Conservation (phyloP, 1,284 basidiomycete genomes). For the Trametes polyzona region DNA sequence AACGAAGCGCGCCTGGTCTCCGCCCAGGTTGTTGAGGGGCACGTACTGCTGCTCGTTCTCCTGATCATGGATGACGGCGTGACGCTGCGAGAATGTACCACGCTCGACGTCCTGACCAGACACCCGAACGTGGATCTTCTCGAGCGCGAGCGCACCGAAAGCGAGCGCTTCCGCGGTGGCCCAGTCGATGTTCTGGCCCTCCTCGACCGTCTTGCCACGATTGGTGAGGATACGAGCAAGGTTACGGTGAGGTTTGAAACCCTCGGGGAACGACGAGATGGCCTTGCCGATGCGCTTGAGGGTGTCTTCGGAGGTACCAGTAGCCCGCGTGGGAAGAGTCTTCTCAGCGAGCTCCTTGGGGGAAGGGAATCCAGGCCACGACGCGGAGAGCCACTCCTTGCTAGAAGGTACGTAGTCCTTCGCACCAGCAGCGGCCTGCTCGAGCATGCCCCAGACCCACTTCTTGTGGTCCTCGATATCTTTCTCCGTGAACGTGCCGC, state of each 20-base stretch:
- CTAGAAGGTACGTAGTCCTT: conserved; percentile 95
- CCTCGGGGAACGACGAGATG: conserved; percentile 84
- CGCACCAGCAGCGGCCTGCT: conserved; percentile 87
- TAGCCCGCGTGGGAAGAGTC: conserved; percentile 87
- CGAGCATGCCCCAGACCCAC: conserved; percentile 99
- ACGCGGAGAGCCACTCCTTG: conserved; percentile 97
- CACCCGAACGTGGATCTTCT: conserved; percentile 93
- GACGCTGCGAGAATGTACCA: conserved; percentile 99
- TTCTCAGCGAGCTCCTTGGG: conserved; percentile 95
- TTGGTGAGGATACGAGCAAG: conserved; percentile 90
- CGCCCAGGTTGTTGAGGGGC: conserved; percentile 87
- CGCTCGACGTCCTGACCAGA: conserved; percentile 99
- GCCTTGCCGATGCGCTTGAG: conserved; percentile 87
- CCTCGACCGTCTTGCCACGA: conserved; percentile 89
- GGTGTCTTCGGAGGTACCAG: conserved; percentile 80
- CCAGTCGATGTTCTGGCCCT: conserved; percentile 96
- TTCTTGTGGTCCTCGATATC: conserved; percentile 99
- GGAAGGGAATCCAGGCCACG: conserved; percentile 99
- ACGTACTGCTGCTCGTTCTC: conserved; percentile 89
- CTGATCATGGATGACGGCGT: conserved; percentile 97
- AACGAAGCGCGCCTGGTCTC: conserved; percentile 91
- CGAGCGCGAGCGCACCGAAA: conserved; percentile 91
- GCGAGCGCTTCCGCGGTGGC: conserved; percentile 99
- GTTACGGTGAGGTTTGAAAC: conserved; percentile 92
- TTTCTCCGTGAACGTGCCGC: conserved; percentile 93